Conservation (phyloP, 176 grass and related monocot genomes). For the Cenchrus fungigraminus region DNA sequence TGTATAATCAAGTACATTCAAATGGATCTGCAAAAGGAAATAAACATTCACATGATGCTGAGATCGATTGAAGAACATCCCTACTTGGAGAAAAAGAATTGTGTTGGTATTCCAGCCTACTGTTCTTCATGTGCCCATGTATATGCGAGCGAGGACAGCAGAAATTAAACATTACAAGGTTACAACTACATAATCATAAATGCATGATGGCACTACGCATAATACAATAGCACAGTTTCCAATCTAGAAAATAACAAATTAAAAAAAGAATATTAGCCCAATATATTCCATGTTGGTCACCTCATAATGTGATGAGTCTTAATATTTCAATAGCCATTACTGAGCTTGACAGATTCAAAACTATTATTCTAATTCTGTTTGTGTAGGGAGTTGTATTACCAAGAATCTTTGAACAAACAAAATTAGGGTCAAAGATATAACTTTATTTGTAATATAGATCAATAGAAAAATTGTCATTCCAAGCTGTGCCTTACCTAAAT, state of each 20-base stretch:
- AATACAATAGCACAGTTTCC: neutral
- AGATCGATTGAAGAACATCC: conserved; percentile 11
- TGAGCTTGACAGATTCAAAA: neutral
- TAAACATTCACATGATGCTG: neutral
- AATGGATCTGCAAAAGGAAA: neutral
- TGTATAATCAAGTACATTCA: neutral
- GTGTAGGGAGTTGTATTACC: neutral
- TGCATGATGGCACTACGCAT: too few relatives aligned
- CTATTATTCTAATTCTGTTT: neutral
- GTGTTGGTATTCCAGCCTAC: neutral
- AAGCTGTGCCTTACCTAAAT: too few relatives aligned
- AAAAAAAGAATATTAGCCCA: neutral
- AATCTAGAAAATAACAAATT: neutral
- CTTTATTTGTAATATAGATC: neutral
- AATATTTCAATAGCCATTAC: neutral
- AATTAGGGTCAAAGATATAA: neutral
- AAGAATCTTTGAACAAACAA: neutral
- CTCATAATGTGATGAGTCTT: neutral
- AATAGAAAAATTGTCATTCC: too few relatives aligned
- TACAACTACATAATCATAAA: neutral
- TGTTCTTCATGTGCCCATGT: neutral
- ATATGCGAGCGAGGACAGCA: neutral
- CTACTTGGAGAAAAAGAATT: conserved; percentile 27
- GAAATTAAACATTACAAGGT: neutral
- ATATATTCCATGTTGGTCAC: too few relatives aligned